Percentiles rank a stretch among this genome's conserved stretches.
Conservation (phyloP, 768 basidiomycete species). For the Boletus rex-veris region DNA sequence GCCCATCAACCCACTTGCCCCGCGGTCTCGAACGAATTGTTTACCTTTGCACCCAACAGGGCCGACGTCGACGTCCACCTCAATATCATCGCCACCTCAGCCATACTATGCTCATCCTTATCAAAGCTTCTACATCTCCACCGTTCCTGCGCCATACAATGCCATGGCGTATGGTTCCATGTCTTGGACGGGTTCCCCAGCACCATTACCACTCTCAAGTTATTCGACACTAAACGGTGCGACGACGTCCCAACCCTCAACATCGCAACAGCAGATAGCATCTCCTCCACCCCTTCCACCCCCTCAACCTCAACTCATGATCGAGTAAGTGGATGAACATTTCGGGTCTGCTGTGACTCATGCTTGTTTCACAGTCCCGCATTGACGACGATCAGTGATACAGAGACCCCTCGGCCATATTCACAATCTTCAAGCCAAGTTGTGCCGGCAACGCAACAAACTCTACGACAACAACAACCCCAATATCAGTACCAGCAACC, state of each 20-base stretch:
- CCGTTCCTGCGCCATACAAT: constrained; percentile 46
- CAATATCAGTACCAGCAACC: constrained; percentile 41
- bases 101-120: constrained; percentile 41
- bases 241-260: constrained; percentile 42
- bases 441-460: constrained; percentile 31
- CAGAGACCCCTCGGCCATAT: constrained; percentile 45
- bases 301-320: constrained; percentile 47
- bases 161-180: constrained; percentile 51
- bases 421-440: constrained; percentile 41
- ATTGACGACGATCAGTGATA: constrained; percentile 54
- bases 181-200: constrained; percentile 42
- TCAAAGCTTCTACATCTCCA: constrained; percentile 40
- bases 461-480: constrained; percentile 34
- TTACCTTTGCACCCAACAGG: constrained; percentile 22
- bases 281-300: constrained; percentile 25
- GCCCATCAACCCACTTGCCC: constrained; percentile 20
- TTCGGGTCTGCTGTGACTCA: constrained; percentile 13
- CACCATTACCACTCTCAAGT: constrained; percentile 58
- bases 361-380: constrained; percentile 44
- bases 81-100: constrained; percentile 39
- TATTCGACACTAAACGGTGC: constrained; percentile 80
- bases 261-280: constrained; percentile 31
- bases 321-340: constrained; percentile 52
- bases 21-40: neutral
- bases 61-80: constrained; percentile 37